Percentiles rank a stretch among this genome's conserved stretches.
These are phyloP conservation scores for Pythium angustatum DNA, from an alignment of 352 stramenopile genomes.

Conservation along the genomic window DNA sequence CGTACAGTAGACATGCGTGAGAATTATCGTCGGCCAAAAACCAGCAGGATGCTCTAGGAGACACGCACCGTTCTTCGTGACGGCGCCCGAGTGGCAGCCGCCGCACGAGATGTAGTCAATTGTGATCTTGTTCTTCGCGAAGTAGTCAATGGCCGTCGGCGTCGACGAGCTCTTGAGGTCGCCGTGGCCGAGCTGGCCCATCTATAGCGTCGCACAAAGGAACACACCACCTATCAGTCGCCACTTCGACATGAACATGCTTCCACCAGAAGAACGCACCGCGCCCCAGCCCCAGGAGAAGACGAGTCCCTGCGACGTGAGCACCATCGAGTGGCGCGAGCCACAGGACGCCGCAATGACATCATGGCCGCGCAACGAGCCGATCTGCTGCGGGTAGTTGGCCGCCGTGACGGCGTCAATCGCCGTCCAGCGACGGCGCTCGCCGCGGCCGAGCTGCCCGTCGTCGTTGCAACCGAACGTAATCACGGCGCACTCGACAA, in stretches of 20 bases:
- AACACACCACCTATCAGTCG: no score
- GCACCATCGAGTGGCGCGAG: conserved; percentile 80
- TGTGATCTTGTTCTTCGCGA: conserved; percentile 43
- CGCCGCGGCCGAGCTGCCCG: conserved; percentile 72
- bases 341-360: conserved; percentile 73
- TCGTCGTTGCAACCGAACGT: conserved; percentile 86
- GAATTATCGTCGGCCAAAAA: no score
- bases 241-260: background rate
- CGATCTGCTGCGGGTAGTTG: conserved; percentile 72
- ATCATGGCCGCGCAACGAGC: conserved; percentile 47
- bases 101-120: conserved; percentile 82
- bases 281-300: conserved; percentile 83
- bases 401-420: conserved; percentile 78
- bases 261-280: conserved; percentile 35
- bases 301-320: conserved; percentile 59
- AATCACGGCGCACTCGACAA: conserved; percentile 45
- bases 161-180: conserved; percentile 72
- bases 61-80: conserved; percentile 59
- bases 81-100: conserved; percentile 78
- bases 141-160: conserved; percentile 66
- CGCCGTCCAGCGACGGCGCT: conserved; percentile 50
- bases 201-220: no score
- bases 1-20: no score
- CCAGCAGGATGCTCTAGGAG: no score
- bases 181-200: conserved; percentile 78